Base-by-base conservation (phyloP, 139 green algal species). In the Astrephomene gubernaculifera region DNA sequence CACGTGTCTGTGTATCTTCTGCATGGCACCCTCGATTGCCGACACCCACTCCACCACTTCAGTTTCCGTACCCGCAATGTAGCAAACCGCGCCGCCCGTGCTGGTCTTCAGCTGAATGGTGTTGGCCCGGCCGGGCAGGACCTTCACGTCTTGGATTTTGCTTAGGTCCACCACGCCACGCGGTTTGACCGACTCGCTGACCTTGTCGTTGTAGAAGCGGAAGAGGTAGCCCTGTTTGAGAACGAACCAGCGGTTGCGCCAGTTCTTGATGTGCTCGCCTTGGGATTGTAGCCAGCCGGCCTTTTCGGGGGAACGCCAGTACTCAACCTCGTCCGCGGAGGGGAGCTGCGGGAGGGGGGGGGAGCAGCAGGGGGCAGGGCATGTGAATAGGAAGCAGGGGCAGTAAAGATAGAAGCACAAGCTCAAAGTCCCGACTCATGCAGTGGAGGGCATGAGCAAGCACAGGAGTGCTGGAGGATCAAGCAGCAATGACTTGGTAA, bases 181-280 rank as follows among this genome's bases (percentile, higher is more conserved):
- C 17, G 96, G 93, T 84, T 96, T 96, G 79, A 87, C 87, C 24
- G 79, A 73, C 41, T 95, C 83, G 27, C 52, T 86, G 2, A 97
- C 91, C 25, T 96, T 93, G 25, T 79, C 67, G 45, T 79, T 87
- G 38, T 94, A 90, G 86, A 98, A 98, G 49, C 96, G 91, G 90
- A 96, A 98, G 17, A 98, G 85, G 89, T 93, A 95, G 64, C 94
- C 94, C 69, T 97, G 90, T 87, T 98, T 98, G 33, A 98, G 91
- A n/a, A 98, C 92, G 75, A 98, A 98, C 95, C 95, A 98, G 80
- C 96, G 92, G 67, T 94, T 93, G 73, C 96, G 91, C 96, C 96
- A 98, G 6, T 90, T 96, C 74, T 95, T 95, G 70, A 98, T 91
- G 49, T 95, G 82, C 27, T 98, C 96, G 24, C 95, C 94, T 80